Evolutionary conservation across 768 basidiomycete genomes (phyloP).

Genomic region (Mycena rosella): DNA sequence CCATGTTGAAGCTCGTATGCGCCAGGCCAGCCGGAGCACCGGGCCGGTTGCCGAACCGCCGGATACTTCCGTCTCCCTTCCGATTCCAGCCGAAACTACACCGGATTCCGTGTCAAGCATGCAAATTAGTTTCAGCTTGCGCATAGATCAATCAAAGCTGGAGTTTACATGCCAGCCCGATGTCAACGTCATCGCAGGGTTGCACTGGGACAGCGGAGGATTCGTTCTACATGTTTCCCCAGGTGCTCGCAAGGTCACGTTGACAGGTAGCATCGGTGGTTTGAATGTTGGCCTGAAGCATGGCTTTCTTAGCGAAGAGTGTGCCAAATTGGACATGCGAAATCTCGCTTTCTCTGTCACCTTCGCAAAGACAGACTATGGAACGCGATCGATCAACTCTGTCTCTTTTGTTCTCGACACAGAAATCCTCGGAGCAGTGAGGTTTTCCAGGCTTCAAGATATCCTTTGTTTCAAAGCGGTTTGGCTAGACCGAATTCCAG

Average conservation of each 20-base stretch:
- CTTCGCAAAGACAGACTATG: conserved; percentile 66
- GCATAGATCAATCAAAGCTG: conserved; percentile 91
- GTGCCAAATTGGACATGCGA: conserved; percentile 82
- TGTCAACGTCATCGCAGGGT: conserved; percentile 89
- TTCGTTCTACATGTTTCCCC: conserved; percentile 86
- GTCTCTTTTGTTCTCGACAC: conserved; percentile 88
- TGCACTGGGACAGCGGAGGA: conserved; percentile 96
- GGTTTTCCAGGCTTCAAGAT: conserved; percentile 91
- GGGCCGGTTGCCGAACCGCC: conserved; percentile 21
- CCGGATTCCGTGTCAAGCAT: conserved; percentile 57
- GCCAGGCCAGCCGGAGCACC: conserved; percentile 57
- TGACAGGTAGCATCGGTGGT: conserved; percentile 86
- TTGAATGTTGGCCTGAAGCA: conserved; percentile 87
- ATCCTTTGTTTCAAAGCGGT: conserved; percentile 96
- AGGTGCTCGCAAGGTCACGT: conserved; percentile 74
- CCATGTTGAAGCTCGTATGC: conserved; percentile 78
- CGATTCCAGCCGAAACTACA: conserved; percentile 29
- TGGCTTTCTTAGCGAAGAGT: conserved; percentile 87
- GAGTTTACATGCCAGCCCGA: conserved; percentile 91
- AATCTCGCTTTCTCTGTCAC: conserved; percentile 85
- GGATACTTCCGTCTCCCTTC: conserved; percentile 27
- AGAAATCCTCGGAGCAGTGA: conserved; percentile 81
- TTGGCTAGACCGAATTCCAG: conserved; percentile 90
- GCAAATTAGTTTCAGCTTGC: conserved; percentile 87
- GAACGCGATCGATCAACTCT: conserved; percentile 55